Conservation (phyloP, 345 rosid genomes). For the Aegle marmelos region DNA sequence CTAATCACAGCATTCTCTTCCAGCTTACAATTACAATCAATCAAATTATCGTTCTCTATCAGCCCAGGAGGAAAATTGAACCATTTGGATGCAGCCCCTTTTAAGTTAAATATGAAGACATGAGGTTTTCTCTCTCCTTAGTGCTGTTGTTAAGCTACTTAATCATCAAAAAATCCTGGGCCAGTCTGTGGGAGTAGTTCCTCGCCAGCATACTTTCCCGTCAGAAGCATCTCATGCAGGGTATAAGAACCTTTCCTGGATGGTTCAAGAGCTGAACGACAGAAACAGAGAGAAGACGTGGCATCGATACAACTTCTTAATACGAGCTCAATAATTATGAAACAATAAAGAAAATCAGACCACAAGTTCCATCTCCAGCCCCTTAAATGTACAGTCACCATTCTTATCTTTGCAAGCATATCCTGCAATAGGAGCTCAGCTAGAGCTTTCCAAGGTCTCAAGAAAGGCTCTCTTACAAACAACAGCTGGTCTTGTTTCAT, state of each 20-base stretch:
- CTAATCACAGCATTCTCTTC: constrained; percentile 6
- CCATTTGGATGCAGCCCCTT: constrained; percentile 5
- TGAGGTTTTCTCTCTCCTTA: neutral
- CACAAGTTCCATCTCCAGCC: constrained; percentile 78
- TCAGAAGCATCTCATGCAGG: constrained; percentile 65
- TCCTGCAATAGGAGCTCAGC: constrained; percentile 96
- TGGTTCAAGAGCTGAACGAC: constrained; percentile 80
- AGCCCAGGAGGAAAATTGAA: constrained; percentile 12
- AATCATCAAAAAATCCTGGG: constrained; percentile 75
- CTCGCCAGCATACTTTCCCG: constrained; percentile 91
- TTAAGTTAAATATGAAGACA: constrained; percentile 13
- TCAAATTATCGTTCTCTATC: constrained; percentile 12
- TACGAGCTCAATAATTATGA: neutral
- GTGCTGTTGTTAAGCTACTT: constrained; percentile 18
- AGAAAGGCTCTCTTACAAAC: constrained; percentile 90
- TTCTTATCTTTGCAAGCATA: constrained; percentile 71
- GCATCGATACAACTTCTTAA: neutral
- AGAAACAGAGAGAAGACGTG: constrained; percentile 16
- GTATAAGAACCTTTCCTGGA: constrained; percentile 71
- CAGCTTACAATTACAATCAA: constrained; percentile 9
- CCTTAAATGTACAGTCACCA: constrained; percentile 79
- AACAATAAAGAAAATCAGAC: constrained; percentile 30
- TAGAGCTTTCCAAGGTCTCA: constrained; percentile 77
- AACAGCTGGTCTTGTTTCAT: constrained; percentile 87
- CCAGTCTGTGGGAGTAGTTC: constrained; percentile 82